A percentile compares a stretch with the other conserved stretches of the same genome.
Conservation (phyloP, 306 rosid species). For the Prunus mira region DNA sequence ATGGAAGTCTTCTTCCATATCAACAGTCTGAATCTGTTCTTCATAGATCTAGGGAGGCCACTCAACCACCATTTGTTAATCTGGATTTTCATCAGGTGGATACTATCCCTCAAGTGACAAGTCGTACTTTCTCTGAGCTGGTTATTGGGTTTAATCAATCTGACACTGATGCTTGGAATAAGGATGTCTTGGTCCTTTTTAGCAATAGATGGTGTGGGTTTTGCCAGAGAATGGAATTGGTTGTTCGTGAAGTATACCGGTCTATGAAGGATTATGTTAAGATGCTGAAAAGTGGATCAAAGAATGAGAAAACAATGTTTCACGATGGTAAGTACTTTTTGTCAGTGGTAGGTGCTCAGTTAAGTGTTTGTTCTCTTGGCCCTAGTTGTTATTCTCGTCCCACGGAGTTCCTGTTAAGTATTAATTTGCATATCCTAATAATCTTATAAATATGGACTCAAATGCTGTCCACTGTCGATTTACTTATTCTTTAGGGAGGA, state of each 20-base stretch:
- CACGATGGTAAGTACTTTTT: slow-evolving; percentile 42
- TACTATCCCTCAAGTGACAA: slow-evolving; percentile 69
- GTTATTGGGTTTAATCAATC: slow-evolving; percentile 69
- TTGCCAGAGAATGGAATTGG: slow-evolving; percentile 86
- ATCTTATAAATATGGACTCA: not conserved
- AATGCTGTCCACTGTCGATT: not conserved
- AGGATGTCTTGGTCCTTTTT: slow-evolving; percentile 87
- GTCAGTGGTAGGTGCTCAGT: slow-evolving; percentile 8
- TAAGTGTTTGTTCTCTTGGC: not conserved
- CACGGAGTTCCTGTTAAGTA: not conserved
- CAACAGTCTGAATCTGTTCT: slow-evolving; percentile 47
- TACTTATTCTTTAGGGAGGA: not conserved
- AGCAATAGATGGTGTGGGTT: slow-evolving; percentile 94
- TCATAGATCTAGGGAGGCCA: slow-evolving; percentile 51
- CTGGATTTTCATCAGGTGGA: slow-evolving; percentile 87
- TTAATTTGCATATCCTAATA: not conserved
- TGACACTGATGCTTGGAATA: slow-evolving; percentile 51
- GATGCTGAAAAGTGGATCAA: slow-evolving; percentile 40
- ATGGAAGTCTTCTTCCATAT: slow-evolving; percentile 71
- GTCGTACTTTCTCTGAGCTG: slow-evolving; percentile 60
- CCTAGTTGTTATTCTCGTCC: not conserved
- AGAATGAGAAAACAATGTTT: slow-evolving; percentile 34
- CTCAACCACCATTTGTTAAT: slow-evolving; percentile 82
- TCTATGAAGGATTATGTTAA: slow-evolving; percentile 56
- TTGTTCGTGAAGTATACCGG: slow-evolving; percentile 76